Evolutionary conservation across 768 basidiomycete genomes (phyloP).

Genomic region (Cystofilobasidium ferigula): DNA sequence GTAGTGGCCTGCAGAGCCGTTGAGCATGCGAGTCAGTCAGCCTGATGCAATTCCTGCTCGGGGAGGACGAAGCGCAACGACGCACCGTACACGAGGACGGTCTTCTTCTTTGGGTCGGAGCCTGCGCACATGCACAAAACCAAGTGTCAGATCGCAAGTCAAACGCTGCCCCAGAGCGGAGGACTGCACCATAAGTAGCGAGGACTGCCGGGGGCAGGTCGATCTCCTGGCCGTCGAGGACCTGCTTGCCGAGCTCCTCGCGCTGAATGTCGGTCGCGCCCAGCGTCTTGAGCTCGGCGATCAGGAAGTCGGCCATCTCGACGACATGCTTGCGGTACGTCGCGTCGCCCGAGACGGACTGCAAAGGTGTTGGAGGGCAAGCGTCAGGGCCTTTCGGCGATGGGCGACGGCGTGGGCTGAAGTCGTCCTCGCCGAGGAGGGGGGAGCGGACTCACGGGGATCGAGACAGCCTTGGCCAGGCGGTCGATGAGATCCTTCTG

Average conservation of each 20-base stretch:
- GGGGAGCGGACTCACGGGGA: slow-evolving; percentile 43
- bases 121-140: slow-evolving; percentile 59
- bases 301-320: slow-evolving; percentile 75
- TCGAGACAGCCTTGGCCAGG: slow-evolving; percentile 68
- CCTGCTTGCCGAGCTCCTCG: slow-evolving; percentile 65
- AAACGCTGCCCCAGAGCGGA: neutral
- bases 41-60: neutral
- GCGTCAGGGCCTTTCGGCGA: slow-evolving; percentile 13
- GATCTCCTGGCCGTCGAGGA: slow-evolving; percentile 58
- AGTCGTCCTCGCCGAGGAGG: too few relatives aligned
- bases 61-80: neutral
- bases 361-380: slow-evolving; percentile 28
- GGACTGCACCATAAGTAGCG: slow-evolving; percentile 2
- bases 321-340: slow-evolving; percentile 56
- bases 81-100: slow-evolving; percentile 71
- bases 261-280: slow-evolving; percentile 56
- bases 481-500: slow-evolving; percentile 63
- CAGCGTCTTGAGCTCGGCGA: slow-evolving; percentile 58
- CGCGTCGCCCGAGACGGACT: slow-evolving; percentile 38
- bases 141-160: neutral
- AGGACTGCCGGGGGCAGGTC: slow-evolving; percentile 57
- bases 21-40: too few relatives aligned
- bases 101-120: slow-evolving; percentile 78
- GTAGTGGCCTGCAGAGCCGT: too few relatives aligned
- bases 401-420: neutral